Evolutionary conservation across 2,329 filamentous ascomycete genomes (phyloP), one percentile per base, ranked within the genome.

Genomic region (Proliferodiscus dingleyae): DNA sequence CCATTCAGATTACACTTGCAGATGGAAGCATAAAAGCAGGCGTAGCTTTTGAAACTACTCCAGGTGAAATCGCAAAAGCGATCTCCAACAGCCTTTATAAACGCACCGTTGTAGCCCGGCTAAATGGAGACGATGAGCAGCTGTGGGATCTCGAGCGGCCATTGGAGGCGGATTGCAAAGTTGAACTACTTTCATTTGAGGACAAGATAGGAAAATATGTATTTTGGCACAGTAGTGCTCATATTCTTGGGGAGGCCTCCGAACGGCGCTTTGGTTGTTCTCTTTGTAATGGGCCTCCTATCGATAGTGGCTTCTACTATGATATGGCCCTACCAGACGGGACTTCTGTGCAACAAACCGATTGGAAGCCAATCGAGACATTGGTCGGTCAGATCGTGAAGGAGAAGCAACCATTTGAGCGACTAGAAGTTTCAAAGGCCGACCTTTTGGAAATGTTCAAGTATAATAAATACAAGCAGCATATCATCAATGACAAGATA

Each of bases 381-480:
- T 81, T 89, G 53, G 87, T 90, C 23, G 75, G 78, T 61, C 85
- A 83, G 64, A 89, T 93, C 54, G 87, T 95, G 68, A 96, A 96
- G 75, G 90, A 96, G 70, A 95, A 94, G 75, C 91, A 97, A 69
- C 83, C 83, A 41, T 97, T 97, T 65, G 87, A 96, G 73, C 83
- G 93, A 49, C 73, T 97, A 38, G 85, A 85, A 54, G 79, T 96
- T 63, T 86, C 86, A 55, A 97, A 97, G 71, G 86, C 91, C 44
- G 84, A 97, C 56, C 77, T 97, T 41, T 79, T 93, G 42, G 89
- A 95, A 66, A 95, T 97, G 87, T 97, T 97, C 74, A 81, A 83
- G 59, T 94, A 95, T 76, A 96, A 94, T 77, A 93, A 93, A 67
- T 97, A 95, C 75, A 97, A 98, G 79, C 83, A 95, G 66, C 87